Conservation (phyloP, 805 yeast species). For the Debaryomyces castellii region DNA sequence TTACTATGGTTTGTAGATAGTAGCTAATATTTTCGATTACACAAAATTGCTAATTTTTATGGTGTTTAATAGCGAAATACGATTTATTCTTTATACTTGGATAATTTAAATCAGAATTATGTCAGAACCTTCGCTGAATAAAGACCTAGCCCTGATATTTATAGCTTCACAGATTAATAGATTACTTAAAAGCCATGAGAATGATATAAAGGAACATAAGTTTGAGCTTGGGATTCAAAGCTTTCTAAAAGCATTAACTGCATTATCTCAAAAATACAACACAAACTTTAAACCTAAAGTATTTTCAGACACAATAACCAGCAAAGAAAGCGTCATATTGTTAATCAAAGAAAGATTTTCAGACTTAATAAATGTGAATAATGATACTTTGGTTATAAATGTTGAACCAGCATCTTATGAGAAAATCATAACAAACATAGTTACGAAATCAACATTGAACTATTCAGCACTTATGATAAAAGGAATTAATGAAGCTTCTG, state of each 20-base stretch:
- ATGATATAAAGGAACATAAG: conserved; percentile 3
- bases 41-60: background rate
- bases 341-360: conserved; percentile 13
- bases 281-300: conserved; percentile 6
- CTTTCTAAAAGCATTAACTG: conserved; percentile 10
- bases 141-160: conserved; percentile 10
- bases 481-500: conserved; percentile 17
- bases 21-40: background rate
- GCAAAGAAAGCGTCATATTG: conserved; percentile 9
- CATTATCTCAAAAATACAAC: conserved; percentile 7
- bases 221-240: conserved; percentile 7
- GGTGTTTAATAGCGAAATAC: background rate
- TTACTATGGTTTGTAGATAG: background rate
- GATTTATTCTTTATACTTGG: background rate
- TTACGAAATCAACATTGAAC: conserved; percentile 17
- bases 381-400: conserved; percentile 19
- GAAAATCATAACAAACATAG: conserved; percentile 17
- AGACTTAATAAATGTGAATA: conserved; percentile 19
- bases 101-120: background rate
- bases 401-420: conserved; percentile 18
- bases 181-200: conserved; percentile 5
- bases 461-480: conserved; percentile 20
- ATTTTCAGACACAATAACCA: conserved; percentile 4
- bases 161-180: conserved; percentile 16
- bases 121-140: conserved; percentile 1